phyloP scores from a whole-genome alignment of 148 eudicot genomes.

The Cornus kousa region DNA sequence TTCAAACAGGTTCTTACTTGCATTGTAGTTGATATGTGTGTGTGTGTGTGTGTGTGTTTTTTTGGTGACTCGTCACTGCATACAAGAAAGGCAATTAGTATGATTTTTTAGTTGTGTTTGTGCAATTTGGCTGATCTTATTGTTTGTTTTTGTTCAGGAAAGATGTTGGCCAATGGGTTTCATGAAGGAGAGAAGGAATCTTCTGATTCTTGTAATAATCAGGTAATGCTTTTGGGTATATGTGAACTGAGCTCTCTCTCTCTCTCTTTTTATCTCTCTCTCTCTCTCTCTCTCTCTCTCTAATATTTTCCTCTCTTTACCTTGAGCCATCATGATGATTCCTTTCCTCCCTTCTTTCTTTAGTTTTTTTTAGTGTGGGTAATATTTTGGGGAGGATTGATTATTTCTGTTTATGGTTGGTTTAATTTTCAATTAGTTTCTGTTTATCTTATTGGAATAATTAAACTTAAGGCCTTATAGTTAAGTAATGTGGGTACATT shows the following conservation, averaged over 20 bases:
- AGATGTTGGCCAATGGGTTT: neutral
- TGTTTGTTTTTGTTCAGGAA: neutral
- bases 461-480: too few relatives aligned
- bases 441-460: neutral
- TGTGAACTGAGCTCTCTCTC: neutral
- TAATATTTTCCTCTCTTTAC: too few relatives aligned
- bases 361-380: neutral
- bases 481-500: too few relatives aligned
- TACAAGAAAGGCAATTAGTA: neutral
- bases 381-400: neutral
- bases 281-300: neutral
- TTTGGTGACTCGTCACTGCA: neutral
- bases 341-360: neutral
- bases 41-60: too few relatives aligned
- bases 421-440: neutral
- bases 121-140: neutral
- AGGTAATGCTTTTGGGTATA: conserved; percentile 17
- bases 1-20: neutral
- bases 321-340: too few relatives aligned
- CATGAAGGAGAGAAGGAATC: conserved; percentile 21
- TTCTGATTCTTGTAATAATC: conserved; percentile 3
- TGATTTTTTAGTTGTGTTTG: neutral
- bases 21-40: too few relatives aligned
- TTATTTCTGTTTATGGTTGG: neutral
- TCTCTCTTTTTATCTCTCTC: too few relatives aligned